Evolutionary conservation across 176 grass and related monocot species (phyloP).

Genomic region (Oryza officinalis): DNA sequence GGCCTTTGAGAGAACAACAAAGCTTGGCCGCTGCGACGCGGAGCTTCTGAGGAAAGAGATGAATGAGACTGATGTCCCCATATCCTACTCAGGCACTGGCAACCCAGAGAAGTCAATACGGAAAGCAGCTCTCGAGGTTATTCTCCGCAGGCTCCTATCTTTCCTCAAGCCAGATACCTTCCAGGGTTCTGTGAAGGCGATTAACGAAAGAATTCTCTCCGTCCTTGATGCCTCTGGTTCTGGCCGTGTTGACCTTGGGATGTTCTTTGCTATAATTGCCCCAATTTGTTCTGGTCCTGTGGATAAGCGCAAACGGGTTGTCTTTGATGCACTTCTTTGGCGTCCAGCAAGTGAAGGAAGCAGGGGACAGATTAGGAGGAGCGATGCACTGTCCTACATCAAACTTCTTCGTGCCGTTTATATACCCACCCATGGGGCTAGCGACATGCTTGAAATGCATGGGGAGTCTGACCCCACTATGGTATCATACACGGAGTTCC

Average conservation of each 20-base stretch:
- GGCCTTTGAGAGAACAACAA: conserved; percentile 77
- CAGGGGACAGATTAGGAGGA: conserved; percentile 70
- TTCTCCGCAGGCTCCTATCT: conserved; percentile 77
- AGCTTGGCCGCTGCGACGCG: conserved; percentile 65
- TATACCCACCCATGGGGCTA: conserved; percentile 76
- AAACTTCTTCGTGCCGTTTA: conserved; percentile 83
- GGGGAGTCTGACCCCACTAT: conserved; percentile 92
- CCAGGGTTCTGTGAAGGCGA: conserved; percentile 82
- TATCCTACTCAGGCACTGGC: conserved; percentile 83
- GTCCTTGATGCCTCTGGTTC: conserved; percentile 82
- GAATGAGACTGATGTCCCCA: conserved; percentile 92
- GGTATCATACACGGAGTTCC: conserved; percentile 87
- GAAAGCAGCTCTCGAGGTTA: conserved; percentile 85
- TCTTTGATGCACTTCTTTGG: conserved; percentile 92
- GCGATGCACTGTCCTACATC: conserved; percentile 77
- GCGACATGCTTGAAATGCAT: conserved; percentile 90
- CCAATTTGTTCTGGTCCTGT: conserved; percentile 76
- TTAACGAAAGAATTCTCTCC: conserved; percentile 88
- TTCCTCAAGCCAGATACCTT: conserved; percentile 96
- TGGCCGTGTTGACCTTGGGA: conserved; percentile 85
- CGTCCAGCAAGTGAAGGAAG: conserved; percentile 69
- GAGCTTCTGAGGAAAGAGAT: conserved; percentile 85
- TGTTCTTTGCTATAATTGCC: conserved; percentile 93
- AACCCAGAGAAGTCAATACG: conserved; percentile 86
- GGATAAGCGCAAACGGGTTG: conserved; percentile 67